These are phyloP conservation scores for Ogataea haglerorum DNA, from an alignment of 805 yeast species.

Conservation along the genomic window DNA sequence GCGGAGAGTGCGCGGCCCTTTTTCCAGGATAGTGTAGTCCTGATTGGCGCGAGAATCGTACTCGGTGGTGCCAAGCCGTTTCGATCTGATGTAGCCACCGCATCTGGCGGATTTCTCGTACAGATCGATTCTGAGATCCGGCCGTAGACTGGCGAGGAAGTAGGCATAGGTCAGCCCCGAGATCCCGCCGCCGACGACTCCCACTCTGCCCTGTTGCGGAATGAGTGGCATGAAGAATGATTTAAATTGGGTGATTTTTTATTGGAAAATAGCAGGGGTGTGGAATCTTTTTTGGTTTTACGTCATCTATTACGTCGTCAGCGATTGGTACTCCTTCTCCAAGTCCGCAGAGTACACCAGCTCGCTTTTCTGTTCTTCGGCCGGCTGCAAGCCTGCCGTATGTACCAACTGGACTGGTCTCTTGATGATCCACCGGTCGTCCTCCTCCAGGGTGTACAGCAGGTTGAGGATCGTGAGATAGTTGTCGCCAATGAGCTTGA, in stretches of 20 bases:
- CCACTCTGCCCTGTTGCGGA: constrained; percentile 37
- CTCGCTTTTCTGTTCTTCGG: not conserved
- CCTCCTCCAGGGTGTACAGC: constrained; percentile 34
- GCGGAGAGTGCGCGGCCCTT: constrained; percentile 88
- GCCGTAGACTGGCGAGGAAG: constrained; percentile 66
- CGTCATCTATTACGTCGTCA: constrained; percentile 8
- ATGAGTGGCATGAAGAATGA: constrained; percentile 3
- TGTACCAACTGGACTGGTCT: constrained; percentile 13
- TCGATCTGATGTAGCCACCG: constrained; percentile 81
- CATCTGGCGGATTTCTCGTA: constrained; percentile 51
- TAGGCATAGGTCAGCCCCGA: constrained; percentile 78
- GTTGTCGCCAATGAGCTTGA: constrained; percentile 31
- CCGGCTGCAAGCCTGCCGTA: constrained; percentile 2
- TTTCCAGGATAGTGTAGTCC: constrained; percentile 51
- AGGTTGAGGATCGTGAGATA: constrained; percentile 40
- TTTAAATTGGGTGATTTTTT: constrained; percentile 3
- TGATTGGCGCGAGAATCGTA: constrained; percentile 24
- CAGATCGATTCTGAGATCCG: constrained; percentile 65
- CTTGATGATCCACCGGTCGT: constrained; percentile 41
- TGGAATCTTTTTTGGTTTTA: not conserved
- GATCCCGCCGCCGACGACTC: constrained; percentile 84
- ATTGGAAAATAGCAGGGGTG: constrained; percentile 5
- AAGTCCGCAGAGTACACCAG: constrained; percentile 19
- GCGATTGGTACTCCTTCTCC: constrained; percentile 21
- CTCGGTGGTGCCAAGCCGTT: constrained; percentile 32